These are phyloP conservation scores for Cutaneotrichosporon cavernicola DNA, from an alignment of 1,284 basidiomycete species.

Conservation along the genomic window DNA sequence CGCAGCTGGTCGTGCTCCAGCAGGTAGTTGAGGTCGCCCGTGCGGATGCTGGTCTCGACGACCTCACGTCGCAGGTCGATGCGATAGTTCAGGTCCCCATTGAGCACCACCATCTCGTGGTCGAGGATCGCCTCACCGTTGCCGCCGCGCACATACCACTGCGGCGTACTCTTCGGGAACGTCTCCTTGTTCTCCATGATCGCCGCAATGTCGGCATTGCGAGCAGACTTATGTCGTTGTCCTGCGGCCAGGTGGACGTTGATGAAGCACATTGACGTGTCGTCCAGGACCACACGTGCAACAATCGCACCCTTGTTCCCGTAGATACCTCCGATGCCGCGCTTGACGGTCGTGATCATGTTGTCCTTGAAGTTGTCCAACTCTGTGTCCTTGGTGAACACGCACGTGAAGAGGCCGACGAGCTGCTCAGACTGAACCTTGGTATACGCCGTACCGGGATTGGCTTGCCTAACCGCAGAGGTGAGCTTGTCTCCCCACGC, in stretches of 20 bases:
- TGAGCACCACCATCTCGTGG: constrained; percentile 87
- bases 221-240: constrained; percentile 72
- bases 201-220: constrained; percentile 81
- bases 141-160: constrained; percentile 82
- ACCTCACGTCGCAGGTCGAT: constrained; percentile 85
- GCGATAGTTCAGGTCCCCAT: constrained; percentile 70
- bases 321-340: constrained; percentile 84
- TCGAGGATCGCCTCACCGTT: constrained; percentile 92
- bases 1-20: constrained; percentile 81
- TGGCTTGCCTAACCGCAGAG: constrained; percentile 68
- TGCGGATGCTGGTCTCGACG: constrained; percentile 67
- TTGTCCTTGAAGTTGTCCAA: constrained; percentile 63
- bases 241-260: constrained; percentile 97
- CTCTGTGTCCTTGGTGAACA: constrained; percentile 64
- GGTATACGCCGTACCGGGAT: constrained; percentile 65
- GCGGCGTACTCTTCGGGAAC: constrained; percentile 61
- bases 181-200: constrained; percentile 78
- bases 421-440: constrained; percentile 83
- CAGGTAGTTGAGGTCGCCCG: constrained; percentile 65
- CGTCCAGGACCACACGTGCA: constrained; percentile 82
- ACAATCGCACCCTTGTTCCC: constrained; percentile 98
- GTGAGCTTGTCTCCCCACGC: constrained; percentile 82
- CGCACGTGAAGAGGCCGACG: constrained; percentile 83
- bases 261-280: constrained; percentile 88
- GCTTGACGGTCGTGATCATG: constrained; percentile 76